phyloP scores from a whole-genome alignment of 1,284 basidiomycete genomes.

The Ustilago sp. region DNA sequence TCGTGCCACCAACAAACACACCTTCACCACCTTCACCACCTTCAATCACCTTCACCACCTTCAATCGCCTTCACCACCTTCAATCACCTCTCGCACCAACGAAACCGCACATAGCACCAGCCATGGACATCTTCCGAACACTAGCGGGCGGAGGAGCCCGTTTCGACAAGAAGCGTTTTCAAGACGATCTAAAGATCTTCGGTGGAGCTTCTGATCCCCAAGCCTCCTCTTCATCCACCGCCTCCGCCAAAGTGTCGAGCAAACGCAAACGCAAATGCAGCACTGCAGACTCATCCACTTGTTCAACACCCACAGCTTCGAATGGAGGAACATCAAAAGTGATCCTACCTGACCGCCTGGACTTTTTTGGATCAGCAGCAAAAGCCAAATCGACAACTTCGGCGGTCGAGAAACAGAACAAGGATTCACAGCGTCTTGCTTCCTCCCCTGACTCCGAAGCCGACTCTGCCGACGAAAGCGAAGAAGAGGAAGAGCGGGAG shows the following conservation, averaged over 20 bases:
- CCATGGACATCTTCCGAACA: constrained; percentile 69
- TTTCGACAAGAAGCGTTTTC: constrained; percentile 84
- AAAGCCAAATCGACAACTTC: constrained; percentile 71
- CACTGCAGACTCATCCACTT: neutral
- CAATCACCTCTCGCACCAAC: neutral
- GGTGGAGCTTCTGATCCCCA: constrained; percentile 62
- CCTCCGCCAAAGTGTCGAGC: neutral
- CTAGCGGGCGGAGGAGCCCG: constrained; percentile 58
- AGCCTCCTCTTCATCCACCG: constrained; percentile 3
- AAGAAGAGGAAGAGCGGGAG: neutral
- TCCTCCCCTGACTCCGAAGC: constrained; percentile 4
- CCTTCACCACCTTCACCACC: neutral
- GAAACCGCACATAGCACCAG: neutral
- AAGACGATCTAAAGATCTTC: constrained; percentile 80
- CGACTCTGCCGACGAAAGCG: constrained; percentile 21
- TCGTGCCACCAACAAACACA: neutral
- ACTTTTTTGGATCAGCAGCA: constrained; percentile 56
- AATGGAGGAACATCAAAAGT: constrained; percentile 28
- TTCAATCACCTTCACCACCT: neutral
- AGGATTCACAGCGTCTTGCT: constrained; percentile 28
- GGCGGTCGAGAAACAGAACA: constrained; percentile 29
- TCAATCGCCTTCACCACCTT: neutral
- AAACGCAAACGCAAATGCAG: constrained; percentile 18
- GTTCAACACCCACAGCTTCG: neutral
- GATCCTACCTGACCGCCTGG: constrained; percentile 56